A percentile compares a stretch with the other conserved stretches of the same genome.
Conservation (phyloP, 73 alveolate genomes). For the Breviolum minutum region DNA sequence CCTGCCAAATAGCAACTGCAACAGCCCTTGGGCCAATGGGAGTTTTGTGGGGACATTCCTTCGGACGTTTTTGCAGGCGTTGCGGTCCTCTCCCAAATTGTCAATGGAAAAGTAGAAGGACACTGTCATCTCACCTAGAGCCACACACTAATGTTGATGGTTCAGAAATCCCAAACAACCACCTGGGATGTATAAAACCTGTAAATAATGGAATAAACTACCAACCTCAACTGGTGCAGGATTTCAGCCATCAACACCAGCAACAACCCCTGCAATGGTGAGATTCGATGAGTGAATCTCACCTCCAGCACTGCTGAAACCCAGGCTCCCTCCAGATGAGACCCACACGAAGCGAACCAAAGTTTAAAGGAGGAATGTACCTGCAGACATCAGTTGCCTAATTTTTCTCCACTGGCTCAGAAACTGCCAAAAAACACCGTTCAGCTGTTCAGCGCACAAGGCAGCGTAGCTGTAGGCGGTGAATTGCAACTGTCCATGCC, state of each 20-base stretch:
- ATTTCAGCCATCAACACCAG: too few relatives aligned
- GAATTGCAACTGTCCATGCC: slow-evolving; percentile 46
- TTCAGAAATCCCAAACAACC: too few relatives aligned
- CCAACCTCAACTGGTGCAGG: too few relatives aligned
- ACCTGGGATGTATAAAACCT: too few relatives aligned
- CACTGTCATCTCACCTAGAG: slow-evolving; percentile 79
- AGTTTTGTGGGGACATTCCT: not conserved
- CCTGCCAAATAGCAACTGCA: not conserved
- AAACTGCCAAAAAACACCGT: too few relatives aligned
- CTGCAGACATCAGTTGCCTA: not conserved
- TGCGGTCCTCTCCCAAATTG: slow-evolving; percentile 80
- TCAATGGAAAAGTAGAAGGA: slow-evolving; percentile 77
- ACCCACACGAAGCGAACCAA: slow-evolving; percentile 38
- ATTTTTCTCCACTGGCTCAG: not conserved
- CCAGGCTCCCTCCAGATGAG: too few relatives aligned
- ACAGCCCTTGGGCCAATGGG: too few relatives aligned
- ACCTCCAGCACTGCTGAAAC: too few relatives aligned
- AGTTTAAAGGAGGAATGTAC: slow-evolving; percentile 80
- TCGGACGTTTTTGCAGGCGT: too few relatives aligned
- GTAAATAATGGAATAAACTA: too few relatives aligned
- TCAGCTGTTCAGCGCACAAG: too few relatives aligned
- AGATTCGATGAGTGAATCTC: not conserved
- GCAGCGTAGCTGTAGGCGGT: slow-evolving; percentile 71
- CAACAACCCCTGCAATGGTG: not conserved
- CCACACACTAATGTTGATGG: not conserved